Base-by-base conservation (phyloP, 202 grass and related monocot genomes). In the Hordeum pubiflorum region DNA sequence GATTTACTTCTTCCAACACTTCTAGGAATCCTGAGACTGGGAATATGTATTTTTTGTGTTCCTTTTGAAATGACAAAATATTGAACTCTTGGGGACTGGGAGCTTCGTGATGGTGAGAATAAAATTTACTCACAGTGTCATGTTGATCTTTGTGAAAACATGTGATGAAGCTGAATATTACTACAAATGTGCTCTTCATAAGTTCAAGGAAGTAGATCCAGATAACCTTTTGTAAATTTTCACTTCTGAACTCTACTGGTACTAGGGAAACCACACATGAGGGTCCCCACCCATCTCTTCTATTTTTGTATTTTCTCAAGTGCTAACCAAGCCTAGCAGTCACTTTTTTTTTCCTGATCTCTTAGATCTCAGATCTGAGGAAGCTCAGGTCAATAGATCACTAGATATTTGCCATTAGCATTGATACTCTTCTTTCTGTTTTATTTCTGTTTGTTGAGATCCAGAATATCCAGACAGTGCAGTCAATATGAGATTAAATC, bases 1-100 rank as follows among this genome's bases (percentile, higher is more conserved):
- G n/a, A 60, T 76, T 68, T 17, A 36, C 44, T 79, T 71, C 60
- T 63, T 23, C 78, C 33, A 79, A 80, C 15, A 48, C 37, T 38
- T 56, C 4, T 21, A 17, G 34, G 24, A 81, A 72, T 34, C 70
- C 43, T 5, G 12, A 12, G 12, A 46, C 2, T 9, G 34, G 23
- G 36, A 39, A 17, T 38, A 31, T 48, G 17, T 38, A 22, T 46
- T 75, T 79, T 64, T 74, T 69, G 20, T 85, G 41, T 43, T 72
- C 58, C 58, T 64, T 58, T 79, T 40, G 34, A 56, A 56, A 63
- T 85, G 75, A 7, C 20, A 63, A 2, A 27, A 43, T 4, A 43
- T 4, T 4, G 11, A 43, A 43, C 11, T 43, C 41, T 43, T 43
- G 41, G 40, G 11, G 40, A 13, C 40, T 44, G 41, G 41, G 41